A percentile compares a stretch with the other conserved stretches of the same genome.
phyloP scores from a whole-genome alignment of 768 basidiomycete genomes.

The Tulasnella sp. region DNA sequence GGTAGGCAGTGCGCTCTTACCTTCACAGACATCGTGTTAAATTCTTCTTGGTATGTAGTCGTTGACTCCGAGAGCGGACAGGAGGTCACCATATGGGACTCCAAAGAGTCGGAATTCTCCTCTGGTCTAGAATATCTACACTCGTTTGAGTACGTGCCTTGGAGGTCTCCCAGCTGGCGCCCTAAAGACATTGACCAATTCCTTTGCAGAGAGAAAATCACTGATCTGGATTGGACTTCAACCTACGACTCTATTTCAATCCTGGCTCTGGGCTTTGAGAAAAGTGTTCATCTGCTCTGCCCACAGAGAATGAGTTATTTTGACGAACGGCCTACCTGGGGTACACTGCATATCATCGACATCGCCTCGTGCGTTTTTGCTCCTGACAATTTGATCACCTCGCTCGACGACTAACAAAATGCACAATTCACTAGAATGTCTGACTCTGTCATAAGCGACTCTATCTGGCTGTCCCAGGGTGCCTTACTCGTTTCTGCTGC shows the following conservation, averaged over 20 bases:
- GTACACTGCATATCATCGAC: conserved; percentile 68
- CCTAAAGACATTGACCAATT: not conserved
- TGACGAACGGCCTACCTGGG: conserved; percentile 79
- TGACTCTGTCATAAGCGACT: conserved; percentile 79
- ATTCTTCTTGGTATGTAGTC: conserved; percentile 50
- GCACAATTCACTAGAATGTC: conserved; percentile 57
- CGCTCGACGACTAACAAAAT: not conserved
- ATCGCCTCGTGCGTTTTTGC: conserved; percentile 61
- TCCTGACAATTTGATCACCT: not conserved
- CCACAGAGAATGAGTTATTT: conserved; percentile 93
- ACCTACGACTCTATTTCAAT: conserved; percentile 84
- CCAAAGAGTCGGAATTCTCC: conserved; percentile 89
- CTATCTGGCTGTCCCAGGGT: conserved; percentile 87
- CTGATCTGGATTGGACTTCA: conserved; percentile 91
- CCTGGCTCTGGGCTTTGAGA: conserved; percentile 82
- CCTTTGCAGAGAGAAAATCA: conserved; percentile 47
- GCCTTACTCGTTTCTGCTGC: conserved; percentile 80
- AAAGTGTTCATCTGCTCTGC: conserved; percentile 82
- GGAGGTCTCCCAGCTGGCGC: not conserved
- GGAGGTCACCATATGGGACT: conserved; percentile 96
- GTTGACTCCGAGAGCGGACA: conserved; percentile 62
- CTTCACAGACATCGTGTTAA: not conserved
- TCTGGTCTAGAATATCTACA: conserved; percentile 80
- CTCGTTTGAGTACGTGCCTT: conserved; percentile 55
- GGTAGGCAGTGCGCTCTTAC: conserved; percentile 52